Percentiles rank a stretch among this genome's conserved stretches.
These are phyloP conservation scores for Chlorella sorokiniana DNA, from an alignment of 139 green algal genomes.

Conservation along the genomic window DNA sequence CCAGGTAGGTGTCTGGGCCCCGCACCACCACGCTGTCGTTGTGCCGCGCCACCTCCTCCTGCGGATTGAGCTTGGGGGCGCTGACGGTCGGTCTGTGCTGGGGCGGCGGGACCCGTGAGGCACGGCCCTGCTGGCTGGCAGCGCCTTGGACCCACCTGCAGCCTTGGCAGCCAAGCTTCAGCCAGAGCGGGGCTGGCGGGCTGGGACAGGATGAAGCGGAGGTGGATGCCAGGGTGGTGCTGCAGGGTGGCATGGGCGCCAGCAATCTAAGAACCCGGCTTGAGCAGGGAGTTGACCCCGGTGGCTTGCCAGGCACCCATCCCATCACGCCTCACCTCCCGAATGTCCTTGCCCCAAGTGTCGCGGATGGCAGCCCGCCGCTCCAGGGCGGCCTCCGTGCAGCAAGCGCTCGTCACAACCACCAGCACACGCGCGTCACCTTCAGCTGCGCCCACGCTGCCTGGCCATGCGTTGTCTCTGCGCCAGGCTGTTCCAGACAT, in stretches of 20 bases:
- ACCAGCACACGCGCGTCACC: constrained; percentile 28
- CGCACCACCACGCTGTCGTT: constrained; percentile 56
- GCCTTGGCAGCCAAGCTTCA: not conserved
- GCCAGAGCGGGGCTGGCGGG: not conserved
- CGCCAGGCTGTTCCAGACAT: no score
- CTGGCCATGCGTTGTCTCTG: not conserved
- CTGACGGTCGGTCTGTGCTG: not conserved
- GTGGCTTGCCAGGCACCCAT: not conserved
- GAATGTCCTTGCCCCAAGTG: constrained; percentile 34
- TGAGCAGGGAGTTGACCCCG: not conserved
- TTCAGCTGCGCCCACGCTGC: not conserved
- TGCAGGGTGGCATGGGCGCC: no score
- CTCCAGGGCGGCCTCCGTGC: not conserved
- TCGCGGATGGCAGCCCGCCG: constrained; percentile 25
- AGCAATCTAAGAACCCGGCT: no score
- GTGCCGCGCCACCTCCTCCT: constrained; percentile 39
- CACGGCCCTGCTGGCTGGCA: not conserved
- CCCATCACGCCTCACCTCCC: not conserved
- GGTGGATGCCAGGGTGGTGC: not conserved
- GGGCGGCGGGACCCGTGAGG: no score
- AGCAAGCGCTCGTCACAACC: constrained; percentile 42
- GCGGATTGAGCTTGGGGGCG: not conserved
- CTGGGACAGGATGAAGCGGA: constrained; percentile 56
- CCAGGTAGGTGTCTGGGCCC: constrained; percentile 54
- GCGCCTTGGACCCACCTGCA: not conserved